Percentiles rank a stretch among this genome's conserved stretches.
phyloP scores from a whole-genome alignment of 495 filamentous ascomycete species.

The Hypoxylon fragiforme region DNA sequence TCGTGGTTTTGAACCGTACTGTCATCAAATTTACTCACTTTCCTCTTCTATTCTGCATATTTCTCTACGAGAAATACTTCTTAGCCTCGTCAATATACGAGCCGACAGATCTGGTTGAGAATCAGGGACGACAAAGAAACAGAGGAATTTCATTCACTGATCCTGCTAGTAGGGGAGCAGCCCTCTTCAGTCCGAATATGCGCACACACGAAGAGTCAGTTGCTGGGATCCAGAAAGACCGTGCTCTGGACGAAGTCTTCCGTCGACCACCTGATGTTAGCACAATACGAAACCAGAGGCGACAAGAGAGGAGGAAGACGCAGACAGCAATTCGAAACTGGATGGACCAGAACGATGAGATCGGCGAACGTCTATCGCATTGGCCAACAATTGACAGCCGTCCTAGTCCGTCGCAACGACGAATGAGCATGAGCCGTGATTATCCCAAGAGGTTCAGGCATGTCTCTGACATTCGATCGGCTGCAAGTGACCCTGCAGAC shows the following conservation, averaged over 20 bases:
- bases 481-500: constrained; percentile 59
- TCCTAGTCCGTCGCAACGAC: constrained; percentile 44
- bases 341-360: constrained; percentile 77
- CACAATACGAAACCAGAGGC: constrained; percentile 52
- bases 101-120: constrained; percentile 70
- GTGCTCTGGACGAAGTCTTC: constrained; percentile 91
- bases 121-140: constrained; percentile 39
- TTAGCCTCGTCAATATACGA: constrained; percentile 72
- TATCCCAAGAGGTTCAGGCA: constrained; percentile 44
- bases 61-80: constrained; percentile 78
- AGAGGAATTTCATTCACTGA: constrained; percentile 59
- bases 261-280: constrained; percentile 54
- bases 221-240: constrained; percentile 82
- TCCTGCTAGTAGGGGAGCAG: constrained; percentile 45
- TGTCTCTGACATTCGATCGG: constrained; percentile 54
- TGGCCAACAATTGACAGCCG: constrained; percentile 53
- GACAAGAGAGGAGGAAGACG: constrained; percentile 64
- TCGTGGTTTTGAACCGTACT: constrained; percentile 77
- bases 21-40: constrained; percentile 90
- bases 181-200: constrained; percentile 69
- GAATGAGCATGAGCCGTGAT: constrained; percentile 49
- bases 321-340: constrained; percentile 78
- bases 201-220: constrained; percentile 80
- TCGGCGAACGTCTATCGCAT: constrained; percentile 59
- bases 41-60: constrained; percentile 82